Percentiles rank a stretch among this genome's conserved stretches.
Conservation (phyloP, 176 grass and related monocot species). For the Canna indica region DNA sequence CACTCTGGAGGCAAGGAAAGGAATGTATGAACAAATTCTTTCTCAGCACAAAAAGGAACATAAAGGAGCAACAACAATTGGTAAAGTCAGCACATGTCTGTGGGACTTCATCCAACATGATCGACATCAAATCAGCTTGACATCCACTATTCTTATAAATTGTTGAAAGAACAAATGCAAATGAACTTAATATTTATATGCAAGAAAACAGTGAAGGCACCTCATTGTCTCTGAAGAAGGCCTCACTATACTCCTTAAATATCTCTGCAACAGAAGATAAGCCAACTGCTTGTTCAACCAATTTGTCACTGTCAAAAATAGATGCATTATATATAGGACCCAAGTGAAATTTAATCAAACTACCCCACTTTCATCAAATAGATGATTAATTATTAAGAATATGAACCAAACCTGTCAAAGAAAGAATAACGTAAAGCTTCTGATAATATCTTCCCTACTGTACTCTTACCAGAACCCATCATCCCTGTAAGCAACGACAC, state of each 20-base stretch:
- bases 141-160: not conserved
- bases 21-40: slow-evolving; percentile 5
- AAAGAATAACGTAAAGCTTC: slow-evolving; percentile 93
- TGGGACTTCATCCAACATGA: not conserved
- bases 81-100: not conserved
- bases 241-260: slow-evolving; percentile 85
- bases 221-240: slow-evolving; percentile 96
- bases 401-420: slow-evolving; percentile 79
- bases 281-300: slow-evolving; percentile 87
- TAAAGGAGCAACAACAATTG: not conserved
- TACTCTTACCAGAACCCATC: slow-evolving; percentile 99
- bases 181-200: not conserved
- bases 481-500: slow-evolving; percentile 44
- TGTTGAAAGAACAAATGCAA: not conserved
- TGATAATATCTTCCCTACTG: slow-evolving; percentile 82
- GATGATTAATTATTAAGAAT: not conserved
- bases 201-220: slow-evolving; percentile 22
- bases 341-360: slow-evolving; percentile 9
- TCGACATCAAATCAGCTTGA: not conserved
- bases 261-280: slow-evolving; percentile 91
- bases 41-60: not conserved
- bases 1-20: slow-evolving; percentile 49
- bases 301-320: slow-evolving; percentile 70
- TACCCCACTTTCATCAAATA: not conserved
- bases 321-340: slow-evolving; percentile 15